Evolutionary conservation across 192 early-diverging fungal species (phyloP).

Genomic region (Lobosporangium transversale): DNA sequence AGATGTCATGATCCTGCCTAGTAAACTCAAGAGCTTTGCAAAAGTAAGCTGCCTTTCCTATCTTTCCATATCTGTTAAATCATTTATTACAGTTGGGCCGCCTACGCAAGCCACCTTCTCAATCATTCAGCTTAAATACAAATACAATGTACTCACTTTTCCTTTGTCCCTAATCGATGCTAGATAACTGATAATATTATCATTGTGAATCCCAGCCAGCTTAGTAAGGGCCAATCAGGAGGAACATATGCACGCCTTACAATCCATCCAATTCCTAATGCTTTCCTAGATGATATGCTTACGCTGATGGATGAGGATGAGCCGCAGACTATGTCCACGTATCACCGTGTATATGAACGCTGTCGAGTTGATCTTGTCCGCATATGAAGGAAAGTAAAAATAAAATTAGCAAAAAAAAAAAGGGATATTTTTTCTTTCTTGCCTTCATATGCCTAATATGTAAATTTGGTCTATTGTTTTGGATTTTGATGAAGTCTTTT

Average conservation of each 20-base stretch:
- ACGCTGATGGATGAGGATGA: conserved; percentile 52
- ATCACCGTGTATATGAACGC: conserved; percentile 44
- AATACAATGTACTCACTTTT: no score
- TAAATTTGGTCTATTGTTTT: neutral
- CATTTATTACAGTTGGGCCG: no score
- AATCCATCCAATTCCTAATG: conserved; percentile 67
- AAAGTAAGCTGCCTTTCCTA: conserved; percentile 50
- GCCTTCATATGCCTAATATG: neutral
- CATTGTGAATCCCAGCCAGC: conserved; percentile 85
- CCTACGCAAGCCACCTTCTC: no score
- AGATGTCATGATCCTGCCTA: conserved; percentile 86
- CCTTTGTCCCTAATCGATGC: neutral
- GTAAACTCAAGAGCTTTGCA: conserved; percentile 76
- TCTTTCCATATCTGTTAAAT: neutral
- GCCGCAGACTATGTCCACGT: conserved; percentile 22
- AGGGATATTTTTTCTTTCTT: neutral
- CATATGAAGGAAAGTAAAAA: no score
- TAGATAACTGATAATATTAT: conserved; percentile 76
- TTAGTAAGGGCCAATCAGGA: conserved; percentile 73
- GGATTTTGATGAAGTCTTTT: neutral
- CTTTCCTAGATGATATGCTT: conserved; percentile 11
- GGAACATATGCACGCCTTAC: conserved; percentile 85
- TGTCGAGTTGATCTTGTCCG: conserved; percentile 54
- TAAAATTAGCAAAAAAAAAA: neutral
- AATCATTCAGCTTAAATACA: no score